Conservation (phyloP, 805 yeast species). For the Candida taoyuanica region DNA sequence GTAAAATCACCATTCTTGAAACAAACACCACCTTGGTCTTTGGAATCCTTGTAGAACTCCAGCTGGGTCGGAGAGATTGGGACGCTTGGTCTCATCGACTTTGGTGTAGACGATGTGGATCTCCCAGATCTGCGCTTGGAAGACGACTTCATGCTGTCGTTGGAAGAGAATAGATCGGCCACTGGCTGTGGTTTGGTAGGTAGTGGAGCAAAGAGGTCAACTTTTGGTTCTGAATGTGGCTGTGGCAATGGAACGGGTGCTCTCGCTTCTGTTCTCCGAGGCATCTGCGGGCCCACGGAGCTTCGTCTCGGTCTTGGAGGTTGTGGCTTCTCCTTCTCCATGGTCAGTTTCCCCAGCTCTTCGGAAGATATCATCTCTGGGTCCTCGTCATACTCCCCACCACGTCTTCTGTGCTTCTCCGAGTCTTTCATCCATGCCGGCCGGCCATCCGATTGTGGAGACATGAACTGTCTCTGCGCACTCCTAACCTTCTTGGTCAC, state of each 20-base stretch:
- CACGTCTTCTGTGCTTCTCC: conserved; percentile 36
- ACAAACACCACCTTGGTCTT: conserved; percentile 52
- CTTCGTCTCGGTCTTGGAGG: background rate
- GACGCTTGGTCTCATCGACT: background rate
- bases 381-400: conserved; percentile 36
- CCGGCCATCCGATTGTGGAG: conserved; percentile 29
- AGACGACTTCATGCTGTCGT: conserved; percentile 25
- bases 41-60: conserved; percentile 41
- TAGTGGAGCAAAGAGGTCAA: conserved; percentile 19
- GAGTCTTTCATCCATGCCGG: conserved; percentile 80
- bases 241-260: background rate
- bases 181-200: conserved; percentile 9
- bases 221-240: conserved; percentile 10
- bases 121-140: conserved; percentile 17
- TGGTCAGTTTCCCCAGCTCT: conserved; percentile 14
- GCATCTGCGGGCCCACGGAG: no score
- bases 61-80: conserved; percentile 21
- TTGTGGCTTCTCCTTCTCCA: conserved; percentile 3
- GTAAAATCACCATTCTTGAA: conserved; percentile 83
- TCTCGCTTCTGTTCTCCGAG: no score
- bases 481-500: conserved; percentile 23
- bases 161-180: conserved; percentile 12
- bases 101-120: conserved; percentile 8
- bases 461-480: conserved; percentile 30
- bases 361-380: conserved; percentile 40